Base-by-base conservation (phyloP, 805 yeast genomes). In the Candida silvicultrix region DNA sequence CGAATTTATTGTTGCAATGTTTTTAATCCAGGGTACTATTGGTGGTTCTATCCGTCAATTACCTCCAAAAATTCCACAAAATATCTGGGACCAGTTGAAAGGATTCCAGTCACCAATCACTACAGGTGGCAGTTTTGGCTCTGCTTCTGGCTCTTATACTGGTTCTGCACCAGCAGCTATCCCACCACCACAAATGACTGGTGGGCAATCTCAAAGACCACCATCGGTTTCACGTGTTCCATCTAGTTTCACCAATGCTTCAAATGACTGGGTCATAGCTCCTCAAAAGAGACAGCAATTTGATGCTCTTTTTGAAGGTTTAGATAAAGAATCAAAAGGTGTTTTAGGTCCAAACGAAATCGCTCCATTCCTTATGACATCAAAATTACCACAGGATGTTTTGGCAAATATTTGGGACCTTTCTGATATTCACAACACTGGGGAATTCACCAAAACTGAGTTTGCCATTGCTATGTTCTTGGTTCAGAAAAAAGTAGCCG, bases 351-450 rank as follows among this genome's bases (percentile, higher is more conserved):
- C 97, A 3, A 79, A 74, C 48, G 88, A 88, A 53, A 89, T 94
- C 40, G 99, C 96, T 7, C 83, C 85, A 8, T 89, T 90, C 62
- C 78, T 94, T 56, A 81, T 88, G 74, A 85, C 94, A 10, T 92
- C 98, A 3, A 85, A 87, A 50, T 76, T 94, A 49, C 76, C 82
- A 43, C 96, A 90, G 58, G 90, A 87, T 43, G 81, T 80, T 19
- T 74, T 94, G 51, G 99, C 98, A 2, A 69, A 80, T 21, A 81
- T 92, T 38, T 94, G 99, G 99, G 99, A 94, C 66, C 73, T 94
- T 54, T 80, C 98, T 10, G 97, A 94, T 63, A 75, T 89, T 50
- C 85, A 87, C 54, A 89, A 89, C 64, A 80, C 86, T 39, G 97
- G 97, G 22, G 75, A 75, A 38, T 89, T 94, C 59, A 75, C 87